Base-by-base conservation (phyloP, 768 basidiomycete genomes). In the Rhizopogon roseolus region DNA sequence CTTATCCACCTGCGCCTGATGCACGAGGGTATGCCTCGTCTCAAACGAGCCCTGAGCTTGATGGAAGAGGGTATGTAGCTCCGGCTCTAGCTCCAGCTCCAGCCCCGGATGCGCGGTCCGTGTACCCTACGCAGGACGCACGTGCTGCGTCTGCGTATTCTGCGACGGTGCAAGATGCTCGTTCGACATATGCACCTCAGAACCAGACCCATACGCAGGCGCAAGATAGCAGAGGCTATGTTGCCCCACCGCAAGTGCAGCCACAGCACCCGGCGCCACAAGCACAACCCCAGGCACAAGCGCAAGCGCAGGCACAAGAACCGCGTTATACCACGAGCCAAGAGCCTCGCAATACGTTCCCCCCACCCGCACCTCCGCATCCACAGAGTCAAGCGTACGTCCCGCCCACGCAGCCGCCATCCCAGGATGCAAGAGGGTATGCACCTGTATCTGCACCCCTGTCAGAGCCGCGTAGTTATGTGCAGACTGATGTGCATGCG, bases 201-300 rank as follows among this genome's bases (percentile, higher is more conserved):
- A 29, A 29, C 29, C 29, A 29, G 29, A 29, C 7, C 29, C 29
- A 22, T 22, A 22, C 22, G 22, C 22, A 22, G 22, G 22, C 22
- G 22, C 22, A 29, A 29, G 29, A 29, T 29, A 29, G 8, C 29
- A 46, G 45, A 14, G 2, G 17, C 0, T 46, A 46, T 14, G 29
- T 19, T 0, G 29, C 44, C 32, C 45, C 45, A 2, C 55, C 52
- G 32, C 57, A 63, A 2, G 42, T 59, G 19, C 58, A 56, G n/a
- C 9, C 54, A 17, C 45, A 37, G 25, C 64, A 62, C 17, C 54
- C 55, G 16, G 49, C 55, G 49, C 44, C 56, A n/a, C 66, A 65
- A 44, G 41, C 56, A n/a, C 66, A 65, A 44, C 46, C 57, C 16
- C 62, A 69, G 16, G 57, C 61, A 14, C 54, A 71, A 37, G 49